A percentile compares a stretch with the other conserved stretches of the same genome.
Conservation (phyloP, 1,284 basidiomycete species). For the Wallemia mellicola region DNA sequence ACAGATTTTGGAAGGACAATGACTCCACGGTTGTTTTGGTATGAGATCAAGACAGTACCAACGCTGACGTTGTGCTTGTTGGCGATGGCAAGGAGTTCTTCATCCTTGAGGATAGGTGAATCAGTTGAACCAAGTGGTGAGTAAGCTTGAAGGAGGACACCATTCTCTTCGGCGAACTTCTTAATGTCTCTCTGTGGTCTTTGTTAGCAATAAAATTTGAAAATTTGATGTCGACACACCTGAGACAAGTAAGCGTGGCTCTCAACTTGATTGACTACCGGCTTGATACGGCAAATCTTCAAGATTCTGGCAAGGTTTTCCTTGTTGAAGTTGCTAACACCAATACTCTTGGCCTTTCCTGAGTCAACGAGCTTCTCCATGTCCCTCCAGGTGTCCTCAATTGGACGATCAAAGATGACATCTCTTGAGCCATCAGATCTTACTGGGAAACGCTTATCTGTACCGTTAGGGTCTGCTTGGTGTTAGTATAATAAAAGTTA, state of each 20-base stretch:
- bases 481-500: no score
- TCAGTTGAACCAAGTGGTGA: conserved; percentile 51
- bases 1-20: conserved; percentile 32
- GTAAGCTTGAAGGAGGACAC: conserved; percentile 47
- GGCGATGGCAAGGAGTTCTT: conserved; percentile 31
- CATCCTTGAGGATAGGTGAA: conserved; percentile 39
- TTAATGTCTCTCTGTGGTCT: no score
- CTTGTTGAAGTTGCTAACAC: conserved; percentile 39
- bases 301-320: conserved; percentile 29
- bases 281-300: conserved; percentile 29
- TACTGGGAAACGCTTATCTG: conserved; percentile 34
- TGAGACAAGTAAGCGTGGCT: conserved; percentile 43
- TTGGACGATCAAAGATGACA: conserved; percentile 19
- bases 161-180: conserved; percentile 32
- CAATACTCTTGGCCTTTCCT: conserved; percentile 54
- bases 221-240: conserved; percentile 47
- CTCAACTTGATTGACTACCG: conserved; percentile 46
- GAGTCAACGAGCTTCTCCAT: conserved; percentile 32
- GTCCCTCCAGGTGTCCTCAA: conserved; percentile 40
- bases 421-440: conserved; percentile 37
- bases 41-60: conserved; percentile 29
- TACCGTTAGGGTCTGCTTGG: conserved; percentile 41
- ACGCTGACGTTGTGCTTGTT: conserved; percentile 27
- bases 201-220: no score
- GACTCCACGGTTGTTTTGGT: conserved; percentile 21